A percentile compares a stretch with the other conserved stretches of the same genome.
Conservation (phyloP, 2,329 filamentous ascomycete genomes). For the Graphilbum sp. region DNA sequence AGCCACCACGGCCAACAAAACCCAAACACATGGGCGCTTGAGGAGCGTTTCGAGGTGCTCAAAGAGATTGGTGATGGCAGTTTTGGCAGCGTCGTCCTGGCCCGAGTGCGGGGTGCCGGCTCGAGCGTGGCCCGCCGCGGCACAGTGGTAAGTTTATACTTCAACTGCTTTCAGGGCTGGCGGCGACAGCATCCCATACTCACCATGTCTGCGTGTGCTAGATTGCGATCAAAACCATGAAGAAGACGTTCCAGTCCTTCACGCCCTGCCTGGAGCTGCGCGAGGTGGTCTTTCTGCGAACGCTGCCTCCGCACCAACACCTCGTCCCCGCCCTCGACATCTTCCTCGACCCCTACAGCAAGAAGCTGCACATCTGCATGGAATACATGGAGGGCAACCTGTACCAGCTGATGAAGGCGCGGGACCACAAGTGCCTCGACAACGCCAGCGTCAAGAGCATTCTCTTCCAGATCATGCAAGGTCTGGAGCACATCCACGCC, state of each 20-base stretch:
- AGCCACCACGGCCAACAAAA: slow-evolving; percentile 19
- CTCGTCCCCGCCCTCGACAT: slow-evolving; percentile 96
- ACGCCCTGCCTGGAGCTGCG: slow-evolving; percentile 79
- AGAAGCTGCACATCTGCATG: slow-evolving; percentile 96
- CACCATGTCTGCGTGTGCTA: slow-evolving; percentile 19
- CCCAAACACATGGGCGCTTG: slow-evolving; percentile 43
- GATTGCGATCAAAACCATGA: slow-evolving; percentile 99
- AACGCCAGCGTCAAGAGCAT: slow-evolving; percentile 92
- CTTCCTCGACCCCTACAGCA: slow-evolving; percentile 88
- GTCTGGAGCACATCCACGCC: slow-evolving; percentile 91
- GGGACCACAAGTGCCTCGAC: slow-evolving; percentile 88
- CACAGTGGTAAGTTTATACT: slow-evolving; percentile 56
- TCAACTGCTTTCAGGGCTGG: neutral
- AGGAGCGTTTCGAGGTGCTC: slow-evolving; percentile 90
- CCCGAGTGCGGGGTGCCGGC: slow-evolving; percentile 79
- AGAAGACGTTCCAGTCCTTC: slow-evolving; percentile 95
- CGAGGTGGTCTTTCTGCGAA: slow-evolving; percentile 91
- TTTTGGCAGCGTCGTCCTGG: slow-evolving; percentile 89
- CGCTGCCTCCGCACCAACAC: slow-evolving; percentile 73
- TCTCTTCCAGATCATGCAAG: slow-evolving; percentile 89
- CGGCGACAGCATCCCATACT: neutral
- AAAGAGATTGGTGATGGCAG: slow-evolving; percentile 99
- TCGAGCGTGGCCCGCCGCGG: slow-evolving; percentile 76
- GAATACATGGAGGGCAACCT: slow-evolving; percentile 99
- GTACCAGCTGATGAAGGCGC: slow-evolving; percentile 96